Evolutionary conservation across 1,284 basidiomycete genomes (phyloP).

Genomic region (Naganishia liquefaciens): DNA sequence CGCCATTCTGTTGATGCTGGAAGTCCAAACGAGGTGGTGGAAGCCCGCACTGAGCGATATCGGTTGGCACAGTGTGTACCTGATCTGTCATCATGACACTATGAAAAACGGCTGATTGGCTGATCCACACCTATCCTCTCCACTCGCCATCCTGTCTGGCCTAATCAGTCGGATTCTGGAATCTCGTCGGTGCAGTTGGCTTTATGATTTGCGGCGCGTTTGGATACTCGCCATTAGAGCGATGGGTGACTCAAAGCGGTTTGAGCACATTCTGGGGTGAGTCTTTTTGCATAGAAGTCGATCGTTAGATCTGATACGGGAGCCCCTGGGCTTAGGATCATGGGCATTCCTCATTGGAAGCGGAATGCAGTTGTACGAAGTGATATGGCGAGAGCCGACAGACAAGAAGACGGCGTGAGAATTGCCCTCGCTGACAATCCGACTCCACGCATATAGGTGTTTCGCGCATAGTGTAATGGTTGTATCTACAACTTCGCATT

Average conservation of each 20-base stretch:
- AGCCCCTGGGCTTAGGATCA: conserved; percentile 55
- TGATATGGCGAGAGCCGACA: conserved; percentile 34
- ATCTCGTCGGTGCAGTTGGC: conserved; percentile 61
- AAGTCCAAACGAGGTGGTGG: conserved; percentile 63
- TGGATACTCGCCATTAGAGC: conserved; percentile 55
- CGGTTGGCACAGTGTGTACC: conserved; percentile 60
- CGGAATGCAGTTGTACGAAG: conserved; percentile 58
- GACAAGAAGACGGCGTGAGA: neutral
- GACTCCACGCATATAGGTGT: too few relatives aligned
- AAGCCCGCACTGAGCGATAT: conserved; percentile 47
- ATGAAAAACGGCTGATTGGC: neutral
- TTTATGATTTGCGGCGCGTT: conserved; percentile 63
- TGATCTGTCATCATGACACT: neutral
- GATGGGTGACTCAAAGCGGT: conserved; percentile 60
- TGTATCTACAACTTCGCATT: too few relatives aligned
- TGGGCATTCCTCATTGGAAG: conserved; percentile 66
- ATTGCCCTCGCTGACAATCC: too few relatives aligned
- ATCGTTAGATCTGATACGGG: neutral
- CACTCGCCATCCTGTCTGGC: neutral
- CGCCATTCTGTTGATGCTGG: conserved; percentile 61
- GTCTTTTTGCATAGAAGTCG: neutral
- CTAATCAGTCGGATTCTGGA: conserved; percentile 58
- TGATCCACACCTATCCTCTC: conserved; percentile 1
- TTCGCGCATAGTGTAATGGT: too few relatives aligned
- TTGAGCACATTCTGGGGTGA: conserved; percentile 63